Conservation (phyloP, 345 rosid genomes). For the Camelina sativa region DNA sequence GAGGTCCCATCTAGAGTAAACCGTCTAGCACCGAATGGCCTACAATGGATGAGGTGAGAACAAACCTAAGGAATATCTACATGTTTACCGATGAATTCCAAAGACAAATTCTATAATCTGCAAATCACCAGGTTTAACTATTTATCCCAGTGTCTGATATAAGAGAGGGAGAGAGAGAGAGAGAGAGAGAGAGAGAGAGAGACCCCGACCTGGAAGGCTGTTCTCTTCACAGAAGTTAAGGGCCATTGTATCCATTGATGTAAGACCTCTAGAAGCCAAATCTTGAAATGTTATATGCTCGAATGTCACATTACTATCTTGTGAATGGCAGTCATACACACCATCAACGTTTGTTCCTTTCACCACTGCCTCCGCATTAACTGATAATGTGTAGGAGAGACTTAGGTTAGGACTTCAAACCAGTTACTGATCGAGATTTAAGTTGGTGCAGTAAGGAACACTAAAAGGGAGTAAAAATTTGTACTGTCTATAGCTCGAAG, state of each 20-base stretch:
- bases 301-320: constrained; percentile 61
- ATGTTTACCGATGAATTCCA: neutral
- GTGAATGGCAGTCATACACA: constrained; percentile 71
- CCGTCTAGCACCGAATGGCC: too few species aligned
- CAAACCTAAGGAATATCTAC: neutral
- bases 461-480: constrained; percentile 11
- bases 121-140: neutral
- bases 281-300: constrained; percentile 77
- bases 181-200: constrained; percentile 1
- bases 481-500: constrained; percentile 89
- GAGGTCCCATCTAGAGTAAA: neutral
- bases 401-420: neutral
- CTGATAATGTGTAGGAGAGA: constrained; percentile 47
- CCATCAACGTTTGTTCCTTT: constrained; percentile 87
- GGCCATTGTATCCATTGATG: constrained; percentile 82
- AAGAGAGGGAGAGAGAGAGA: neutral
- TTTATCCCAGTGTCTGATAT: neutral
- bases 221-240: constrained; percentile 88
- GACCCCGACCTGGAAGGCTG: constrained; percentile 74
- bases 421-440: neutral
- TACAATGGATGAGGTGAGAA: too few species aligned
- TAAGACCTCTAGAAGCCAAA: constrained; percentile 63
- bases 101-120: neutral
- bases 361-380: constrained; percentile 80
- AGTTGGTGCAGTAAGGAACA: neutral